These are phyloP conservation scores for Yamadazyma sp. DNA, from an alignment of 1,139 yeast genomes.

Conservation along the genomic window DNA sequence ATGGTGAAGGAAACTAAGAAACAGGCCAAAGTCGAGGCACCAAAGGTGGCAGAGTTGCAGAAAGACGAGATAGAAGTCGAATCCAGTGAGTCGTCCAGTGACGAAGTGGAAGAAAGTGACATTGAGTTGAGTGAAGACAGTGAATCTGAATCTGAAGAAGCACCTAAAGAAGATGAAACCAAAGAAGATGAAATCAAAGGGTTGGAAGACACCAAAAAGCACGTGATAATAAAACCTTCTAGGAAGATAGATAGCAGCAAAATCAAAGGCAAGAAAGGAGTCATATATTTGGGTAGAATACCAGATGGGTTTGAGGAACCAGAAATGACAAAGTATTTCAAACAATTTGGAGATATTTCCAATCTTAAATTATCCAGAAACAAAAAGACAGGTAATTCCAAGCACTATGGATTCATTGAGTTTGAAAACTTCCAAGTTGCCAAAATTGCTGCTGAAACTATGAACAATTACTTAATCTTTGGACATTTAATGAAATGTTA, in stretches of 20 bases:
- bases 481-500: slow-evolving; percentile 79
- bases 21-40: slow-evolving; percentile 1
- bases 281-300: slow-evolving; percentile 84
- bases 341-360: slow-evolving; percentile 83
- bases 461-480: slow-evolving; percentile 89
- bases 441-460: slow-evolving; percentile 84
- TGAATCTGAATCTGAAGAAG: slow-evolving; percentile 24
- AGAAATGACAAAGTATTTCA: slow-evolving; percentile 77
- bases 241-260: slow-evolving; percentile 21
- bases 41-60: slow-evolving; percentile 19
- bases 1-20: slow-evolving; percentile 14
- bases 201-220: slow-evolving; percentile 18
- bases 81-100: slow-evolving; percentile 17
- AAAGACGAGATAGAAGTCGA: slow-evolving; percentile 17
- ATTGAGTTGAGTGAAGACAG: slow-evolving; percentile 15
- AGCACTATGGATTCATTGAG: slow-evolving; percentile 87
- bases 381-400: slow-evolving; percentile 86
- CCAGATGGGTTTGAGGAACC: slow-evolving; percentile 90
- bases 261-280: slow-evolving; percentile 46
- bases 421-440: slow-evolving; percentile 77
- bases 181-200: slow-evolving; percentile 14
- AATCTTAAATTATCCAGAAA: slow-evolving; percentile 82
- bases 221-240: slow-evolving; percentile 30
- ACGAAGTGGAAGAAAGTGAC: slow-evolving; percentile 19
- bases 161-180: slow-evolving; percentile 21